A percentile compares a stretch with the other conserved stretches of the same genome.
phyloP scores from a whole-genome alignment of 2,329 filamentous ascomycete genomes.

The Tetracladium maxilliforme region DNA sequence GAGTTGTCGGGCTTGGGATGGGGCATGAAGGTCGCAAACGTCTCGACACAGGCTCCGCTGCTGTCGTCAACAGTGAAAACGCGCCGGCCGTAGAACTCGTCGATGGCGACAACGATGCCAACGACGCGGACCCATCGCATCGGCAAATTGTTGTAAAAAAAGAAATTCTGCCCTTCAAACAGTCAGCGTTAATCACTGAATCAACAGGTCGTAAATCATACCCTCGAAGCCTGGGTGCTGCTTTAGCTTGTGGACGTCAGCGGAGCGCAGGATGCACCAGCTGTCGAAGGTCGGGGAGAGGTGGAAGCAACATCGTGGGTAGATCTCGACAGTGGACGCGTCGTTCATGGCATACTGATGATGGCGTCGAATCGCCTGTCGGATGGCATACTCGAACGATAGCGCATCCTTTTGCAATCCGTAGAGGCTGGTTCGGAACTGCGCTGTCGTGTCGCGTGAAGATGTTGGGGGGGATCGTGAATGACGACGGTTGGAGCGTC shows the following conservation, averaged over 20 bases:
- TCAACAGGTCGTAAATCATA: slow-evolving; percentile 11
- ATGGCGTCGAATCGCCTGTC: slow-evolving; percentile 1
- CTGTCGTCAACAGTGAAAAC: slow-evolving; percentile 51
- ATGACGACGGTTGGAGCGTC: slow-evolving; percentile 5
- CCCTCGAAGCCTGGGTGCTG: slow-evolving; percentile 36
- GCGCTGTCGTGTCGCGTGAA: slow-evolving; percentile 33
- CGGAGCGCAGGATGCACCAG: slow-evolving; percentile 41
- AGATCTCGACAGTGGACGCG: slow-evolving; percentile 20
- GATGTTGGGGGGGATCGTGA: slow-evolving; percentile 1
- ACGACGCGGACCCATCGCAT: slow-evolving; percentile 61
- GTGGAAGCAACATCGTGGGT: slow-evolving; percentile 48
- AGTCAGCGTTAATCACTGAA: background rate
- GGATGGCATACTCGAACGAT: slow-evolving; percentile 1
- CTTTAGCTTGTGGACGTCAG: slow-evolving; percentile 32
- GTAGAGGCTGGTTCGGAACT: slow-evolving; percentile 1
- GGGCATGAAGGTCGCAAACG: slow-evolving; percentile 11
- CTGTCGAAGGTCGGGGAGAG: slow-evolving; percentile 43
- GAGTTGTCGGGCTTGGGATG: slow-evolving; percentile 2
- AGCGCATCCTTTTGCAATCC: background rate
- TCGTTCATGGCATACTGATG: slow-evolving; percentile 1
- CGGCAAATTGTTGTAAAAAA: slow-evolving; percentile 60
- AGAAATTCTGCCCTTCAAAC: slow-evolving; percentile 34
- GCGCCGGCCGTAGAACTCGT: slow-evolving; percentile 29
- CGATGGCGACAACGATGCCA: slow-evolving; percentile 52
- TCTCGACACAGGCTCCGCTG: slow-evolving; percentile 43